Evolutionary conservation across 2,329 filamentous ascomycete genomes (phyloP), one percentile per base, ranked within the genome.

Genomic region (Thermothelomyces thermophilus): DNA sequence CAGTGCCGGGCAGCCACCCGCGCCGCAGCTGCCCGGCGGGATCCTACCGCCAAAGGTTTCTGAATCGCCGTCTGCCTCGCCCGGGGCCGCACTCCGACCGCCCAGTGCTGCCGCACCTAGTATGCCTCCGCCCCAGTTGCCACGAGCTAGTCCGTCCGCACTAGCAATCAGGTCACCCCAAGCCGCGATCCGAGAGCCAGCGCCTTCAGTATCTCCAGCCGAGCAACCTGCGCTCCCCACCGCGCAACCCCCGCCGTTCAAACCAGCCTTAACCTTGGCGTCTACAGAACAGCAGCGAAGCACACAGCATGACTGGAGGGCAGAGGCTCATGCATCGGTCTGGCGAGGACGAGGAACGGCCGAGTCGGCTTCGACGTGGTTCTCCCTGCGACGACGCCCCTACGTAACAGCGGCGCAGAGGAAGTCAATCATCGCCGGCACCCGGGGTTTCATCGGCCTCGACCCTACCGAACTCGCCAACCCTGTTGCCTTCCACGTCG

Each of bases 401-500:
- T 68, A 67, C 13, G 24, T 59, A 0, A 37, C 53, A 5, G 51
- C 51, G 0, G 48, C 50, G 3, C 47, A 56, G n/a, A 58, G 60
- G 28, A 24, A 51, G 1, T 52, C 41, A 0, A 49, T 66, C 0
- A 2, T 60, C 7, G 52, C 42, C 1, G 56, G 58, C 2, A 47
- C 53, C 6, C 52, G 53, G 3, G 46, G 48, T 16, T 40, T 60
- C 4, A 31, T 58, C 13, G 45, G 41, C 7, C 41, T 54, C 13
- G 37, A 43, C n/a, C 24, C 39, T 5, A 14, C 19, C 10, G 42
- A 37, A 2, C 52, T 58, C 14, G 16, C 11, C 14, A 24, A 26
- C 5, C 58, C 58, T 2, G 26, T 40, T 1, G 53, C 59, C 0
- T 66, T 73, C 16, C 75, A 77, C 52, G 71, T 74, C 6, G 75